phyloP scores from a whole-genome alignment of 805 yeast species.

The Candida anglica region DNA sequence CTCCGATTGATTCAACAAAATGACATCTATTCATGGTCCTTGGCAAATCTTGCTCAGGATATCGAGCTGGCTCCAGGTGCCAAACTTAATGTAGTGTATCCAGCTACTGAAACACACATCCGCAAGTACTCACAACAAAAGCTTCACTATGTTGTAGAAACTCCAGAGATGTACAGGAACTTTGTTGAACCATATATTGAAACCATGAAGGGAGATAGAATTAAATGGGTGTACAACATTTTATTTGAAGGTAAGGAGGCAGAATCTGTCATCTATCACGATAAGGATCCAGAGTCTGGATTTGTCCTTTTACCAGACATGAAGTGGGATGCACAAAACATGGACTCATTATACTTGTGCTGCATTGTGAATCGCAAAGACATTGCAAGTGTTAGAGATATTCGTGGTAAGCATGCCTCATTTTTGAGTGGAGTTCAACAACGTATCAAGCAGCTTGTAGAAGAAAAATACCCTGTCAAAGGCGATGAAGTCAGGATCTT shows the following conservation, averaged over 20 bases:
- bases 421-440: slow-evolving; percentile 49
- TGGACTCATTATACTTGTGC: slow-evolving; percentile 71
- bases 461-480: slow-evolving; percentile 34
- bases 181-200: slow-evolving; percentile 73
- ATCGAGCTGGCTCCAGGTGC: slow-evolving; percentile 51
- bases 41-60: slow-evolving; percentile 46
- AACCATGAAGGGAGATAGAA: slow-evolving; percentile 69
- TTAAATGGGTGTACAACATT: slow-evolving; percentile 89
- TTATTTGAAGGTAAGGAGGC: slow-evolving; percentile 78
- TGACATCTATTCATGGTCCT: slow-evolving; percentile 85
- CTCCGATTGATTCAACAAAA: slow-evolving; percentile 52
- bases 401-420: slow-evolving; percentile 52
- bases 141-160: slow-evolving; percentile 66
- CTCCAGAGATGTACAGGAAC: slow-evolving; percentile 66
- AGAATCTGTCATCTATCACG: slow-evolving; percentile 70
- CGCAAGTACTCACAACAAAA: slow-evolving; percentile 64
- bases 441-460: slow-evolving; percentile 45
- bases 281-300: slow-evolving; percentile 50
- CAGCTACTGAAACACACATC: slow-evolving; percentile 86
- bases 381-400: slow-evolving; percentile 71
- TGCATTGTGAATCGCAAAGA: slow-evolving; percentile 70
- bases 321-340: slow-evolving; percentile 85
- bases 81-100: slow-evolving; percentile 75
- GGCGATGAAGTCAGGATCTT: slow-evolving; percentile 67
- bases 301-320: slow-evolving; percentile 86